Base-by-base conservation (phyloP, 129 eudicot species). In the Heracleum sosnowskyi region DNA sequence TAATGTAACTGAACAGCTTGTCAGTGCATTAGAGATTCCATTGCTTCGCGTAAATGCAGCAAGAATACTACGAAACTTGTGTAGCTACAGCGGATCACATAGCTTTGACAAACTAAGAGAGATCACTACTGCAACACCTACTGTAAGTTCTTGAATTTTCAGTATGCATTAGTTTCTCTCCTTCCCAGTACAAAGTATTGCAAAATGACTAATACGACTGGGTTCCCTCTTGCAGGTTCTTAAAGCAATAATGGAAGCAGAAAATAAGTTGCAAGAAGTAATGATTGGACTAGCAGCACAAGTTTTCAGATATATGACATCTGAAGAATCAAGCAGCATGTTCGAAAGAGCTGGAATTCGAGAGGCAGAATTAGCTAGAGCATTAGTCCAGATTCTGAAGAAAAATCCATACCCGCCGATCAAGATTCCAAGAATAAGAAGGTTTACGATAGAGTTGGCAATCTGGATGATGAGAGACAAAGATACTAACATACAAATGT, bases 401-500 rank as follows among this genome's bases (percentile, higher is more conserved):
- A 90, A 85, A 47, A 57, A 95, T 78, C 90, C 86, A 13, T 81
- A 92, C 62, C 97, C 97, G 33, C 87, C 84, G n/a, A 82, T 86
- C 77, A 87, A 83, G 81, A 84, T 78, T 74, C 97, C 98, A n/a
- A 84, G 92, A 79, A 85, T 92, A 72, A 89, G 99, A 72, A 84
- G 99, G 82, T 89, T 88, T 66, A 80, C 81, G 0, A 80, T 91
- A 66, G 98, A 91, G 86, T 80, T 91, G 81, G 90, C 90, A 34
- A 90, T 86, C 64, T 91, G 96, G 97, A 88, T 92, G 99, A 92
- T 95, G 97, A 90, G 78, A 79, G 85, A 89, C 35, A 78, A 83
- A n/a, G 68, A 39, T 22, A 22, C 42, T 55, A 88, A 89, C 75
- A 62, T 90, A 26, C 35, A 51, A 28, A 81, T 57, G 29, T 92